Percentiles rank a stretch among this genome's conserved stretches.
phyloP scores from a whole-genome alignment of 345 rosid species.

The Linum usitatissimum region DNA sequence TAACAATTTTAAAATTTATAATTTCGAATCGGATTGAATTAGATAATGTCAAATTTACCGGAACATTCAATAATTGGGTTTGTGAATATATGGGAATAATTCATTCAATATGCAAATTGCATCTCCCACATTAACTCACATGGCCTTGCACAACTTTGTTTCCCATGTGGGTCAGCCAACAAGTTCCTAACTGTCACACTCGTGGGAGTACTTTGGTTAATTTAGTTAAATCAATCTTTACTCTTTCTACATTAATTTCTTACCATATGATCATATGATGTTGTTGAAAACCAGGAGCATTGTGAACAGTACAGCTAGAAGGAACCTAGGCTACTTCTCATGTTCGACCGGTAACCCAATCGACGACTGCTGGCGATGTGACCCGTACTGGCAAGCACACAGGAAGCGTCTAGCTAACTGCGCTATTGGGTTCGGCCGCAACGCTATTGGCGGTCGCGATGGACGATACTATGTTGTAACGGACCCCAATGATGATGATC shows the following conservation, averaged over 20 bases:
- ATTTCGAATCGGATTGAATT: no score
- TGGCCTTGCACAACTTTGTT: no score
- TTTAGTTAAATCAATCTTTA: not conserved
- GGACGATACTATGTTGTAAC: not conserved
- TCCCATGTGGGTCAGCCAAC: no score
- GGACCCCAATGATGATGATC: not conserved
- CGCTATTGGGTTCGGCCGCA: conserved; percentile 2
- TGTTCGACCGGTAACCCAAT: conserved; percentile 4
- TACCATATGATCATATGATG: not conserved
- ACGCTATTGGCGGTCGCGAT: conserved; percentile 4
- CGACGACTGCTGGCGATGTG: conserved; percentile 3
- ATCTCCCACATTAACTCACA: no score
- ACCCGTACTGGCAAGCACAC: not conserved
- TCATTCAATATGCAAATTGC: no score
- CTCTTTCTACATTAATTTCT: not conserved
- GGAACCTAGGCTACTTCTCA: not conserved
- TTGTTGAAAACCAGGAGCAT: not conserved
- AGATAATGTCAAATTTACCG: no score
- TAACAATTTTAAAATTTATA: no score
- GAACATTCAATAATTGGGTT: no score
- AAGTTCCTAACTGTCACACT: no score
- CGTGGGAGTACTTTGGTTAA: not conserved
- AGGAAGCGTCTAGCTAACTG: conserved; percentile 4
- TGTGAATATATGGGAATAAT: no score
- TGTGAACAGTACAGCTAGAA: conserved; percentile 1